phyloP scores from a whole-genome alignment of 495 filamentous ascomycete genomes.

The Halenospora varia region DNA sequence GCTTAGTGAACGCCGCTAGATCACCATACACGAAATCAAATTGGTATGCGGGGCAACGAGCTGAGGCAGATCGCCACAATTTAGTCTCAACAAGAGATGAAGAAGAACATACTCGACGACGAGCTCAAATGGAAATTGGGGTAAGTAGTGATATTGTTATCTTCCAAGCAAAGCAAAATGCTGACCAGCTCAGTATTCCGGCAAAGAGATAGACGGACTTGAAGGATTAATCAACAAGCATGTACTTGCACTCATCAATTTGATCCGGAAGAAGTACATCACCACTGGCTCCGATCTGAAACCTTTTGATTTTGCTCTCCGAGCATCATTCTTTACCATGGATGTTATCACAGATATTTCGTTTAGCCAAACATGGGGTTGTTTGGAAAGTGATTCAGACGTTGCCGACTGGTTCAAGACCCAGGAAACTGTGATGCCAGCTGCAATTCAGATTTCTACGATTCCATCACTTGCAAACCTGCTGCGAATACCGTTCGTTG shows the following conservation, averaged over 20 bases:
- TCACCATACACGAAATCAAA: constrained; percentile 29
- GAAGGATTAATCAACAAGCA: constrained; percentile 31
- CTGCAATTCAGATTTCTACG: constrained; percentile 3
- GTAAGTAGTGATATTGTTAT: constrained; percentile 25
- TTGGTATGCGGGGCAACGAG: constrained; percentile 25
- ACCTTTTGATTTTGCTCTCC: constrained; percentile 38
- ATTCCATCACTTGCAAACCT: constrained; percentile 34
- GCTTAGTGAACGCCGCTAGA: constrained; percentile 27
- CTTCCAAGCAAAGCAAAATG: too few species aligned
- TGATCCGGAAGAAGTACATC: constrained; percentile 32
- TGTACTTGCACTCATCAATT: constrained; percentile 25
- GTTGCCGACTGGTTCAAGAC: constrained; percentile 30
- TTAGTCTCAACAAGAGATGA: constrained; percentile 32
- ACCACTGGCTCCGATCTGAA: constrained; percentile 9
- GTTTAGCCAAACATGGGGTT: constrained; percentile 38
- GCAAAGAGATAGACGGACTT: constrained; percentile 35
- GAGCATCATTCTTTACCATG: constrained; percentile 39
- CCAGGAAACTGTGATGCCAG: constrained; percentile 2
- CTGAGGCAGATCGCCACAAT: constrained; percentile 31
- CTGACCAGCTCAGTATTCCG: constrained; percentile 32
- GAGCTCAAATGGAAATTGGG: constrained; percentile 33
- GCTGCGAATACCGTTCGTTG: constrained; percentile 49
- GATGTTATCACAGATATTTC: constrained; percentile 43
- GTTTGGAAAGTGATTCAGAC: constrained; percentile 34
- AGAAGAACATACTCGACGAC: constrained; percentile 29